Percentiles rank a stretch among this genome's conserved stretches.
These are phyloP conservation scores for Podaxis mareebaensis DNA, from an alignment of 768 basidiomycete genomes.

Conservation along the genomic window DNA sequence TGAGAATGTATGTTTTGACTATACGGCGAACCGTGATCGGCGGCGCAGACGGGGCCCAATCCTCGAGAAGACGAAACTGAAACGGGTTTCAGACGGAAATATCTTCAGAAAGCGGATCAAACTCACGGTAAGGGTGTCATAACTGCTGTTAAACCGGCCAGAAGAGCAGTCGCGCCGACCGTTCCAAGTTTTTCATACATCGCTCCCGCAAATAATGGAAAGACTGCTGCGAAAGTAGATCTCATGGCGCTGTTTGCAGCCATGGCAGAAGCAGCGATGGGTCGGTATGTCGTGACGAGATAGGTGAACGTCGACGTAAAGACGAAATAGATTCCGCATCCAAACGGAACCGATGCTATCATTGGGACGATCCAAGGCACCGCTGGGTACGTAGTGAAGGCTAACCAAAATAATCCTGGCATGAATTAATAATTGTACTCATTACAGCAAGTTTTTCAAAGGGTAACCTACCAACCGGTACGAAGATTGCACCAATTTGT, in stretches of 20 bases:
- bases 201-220: constrained; percentile 66
- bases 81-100: not conserved
- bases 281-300: constrained; percentile 66
- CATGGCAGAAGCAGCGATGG: constrained; percentile 68
- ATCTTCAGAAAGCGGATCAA: not conserved
- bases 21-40: constrained; percentile 24
- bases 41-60: constrained; percentile 26
- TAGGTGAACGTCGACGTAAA: constrained; percentile 75
- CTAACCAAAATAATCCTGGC: constrained; percentile 61
- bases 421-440: not conserved
- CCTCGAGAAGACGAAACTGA: constrained; percentile 25
- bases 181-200: constrained; percentile 69
- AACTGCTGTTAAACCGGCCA: constrained; percentile 62
- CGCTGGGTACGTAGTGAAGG: constrained; percentile 48
- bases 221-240: constrained; percentile 60
- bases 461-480: constrained; percentile 54
- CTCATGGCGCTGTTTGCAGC: constrained; percentile 66
- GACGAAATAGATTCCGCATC: constrained; percentile 61
- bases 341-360: constrained; percentile 65
- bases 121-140: constrained; percentile 65
- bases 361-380: constrained; percentile 71
- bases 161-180: constrained; percentile 70
- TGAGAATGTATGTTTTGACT: not conserved
- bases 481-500: constrained; percentile 64
- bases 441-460: constrained; percentile 21